Percentiles rank a stretch among this genome's conserved stretches.
phyloP scores from a whole-genome alignment of 208 protist genomes.

The Trypanosoma caninum region DNA sequence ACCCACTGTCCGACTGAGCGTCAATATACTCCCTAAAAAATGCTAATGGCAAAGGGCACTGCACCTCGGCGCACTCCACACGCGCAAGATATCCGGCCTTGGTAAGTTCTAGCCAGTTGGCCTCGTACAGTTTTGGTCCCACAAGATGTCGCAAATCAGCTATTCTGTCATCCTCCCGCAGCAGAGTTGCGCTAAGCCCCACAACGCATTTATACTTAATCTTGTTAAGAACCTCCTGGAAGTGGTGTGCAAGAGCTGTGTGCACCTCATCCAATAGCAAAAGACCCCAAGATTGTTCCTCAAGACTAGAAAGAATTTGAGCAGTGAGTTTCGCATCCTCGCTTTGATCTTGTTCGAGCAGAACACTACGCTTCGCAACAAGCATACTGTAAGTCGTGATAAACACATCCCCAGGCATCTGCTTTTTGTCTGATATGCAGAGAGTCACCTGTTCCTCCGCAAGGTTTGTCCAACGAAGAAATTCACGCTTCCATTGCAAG shows the following conservation, averaged over 20 bases:
- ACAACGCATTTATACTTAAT: conserved; percentile 97
- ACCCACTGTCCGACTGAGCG: background rate
- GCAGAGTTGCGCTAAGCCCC: conserved; percentile 96
- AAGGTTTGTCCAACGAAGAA: conserved; percentile 91
- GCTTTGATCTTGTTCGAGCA: conserved; percentile 46
- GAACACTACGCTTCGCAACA: conserved; percentile 68
- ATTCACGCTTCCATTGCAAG: conserved; percentile 96
- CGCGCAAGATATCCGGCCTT: conserved; percentile 94
- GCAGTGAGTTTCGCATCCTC: conserved; percentile 46
- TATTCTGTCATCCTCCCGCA: conserved; percentile 98
- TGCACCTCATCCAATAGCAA: conserved; percentile 99
- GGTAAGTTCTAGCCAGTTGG: conserved; percentile 99
- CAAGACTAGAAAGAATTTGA: conserved; percentile 50
- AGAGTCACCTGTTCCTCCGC: conserved; percentile 66
- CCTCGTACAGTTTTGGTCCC: conserved; percentile 99
- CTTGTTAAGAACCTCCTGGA: conserved; percentile 93
- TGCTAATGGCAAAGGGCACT: conserved; percentile 93
- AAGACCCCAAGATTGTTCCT: conserved; percentile 95
- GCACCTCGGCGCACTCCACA: conserved; percentile 98
- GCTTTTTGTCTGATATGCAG: conserved; percentile 76
- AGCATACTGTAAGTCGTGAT: conserved; percentile 99
- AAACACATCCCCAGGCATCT: conserved; percentile 85
- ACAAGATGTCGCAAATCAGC: conserved; percentile 98
- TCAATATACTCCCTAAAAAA: conserved; percentile 65
- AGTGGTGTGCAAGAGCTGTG: conserved; percentile 95